Conservation (phyloP, 2,329 filamentous ascomycete species). For the Fusarium caatingaense region DNA sequence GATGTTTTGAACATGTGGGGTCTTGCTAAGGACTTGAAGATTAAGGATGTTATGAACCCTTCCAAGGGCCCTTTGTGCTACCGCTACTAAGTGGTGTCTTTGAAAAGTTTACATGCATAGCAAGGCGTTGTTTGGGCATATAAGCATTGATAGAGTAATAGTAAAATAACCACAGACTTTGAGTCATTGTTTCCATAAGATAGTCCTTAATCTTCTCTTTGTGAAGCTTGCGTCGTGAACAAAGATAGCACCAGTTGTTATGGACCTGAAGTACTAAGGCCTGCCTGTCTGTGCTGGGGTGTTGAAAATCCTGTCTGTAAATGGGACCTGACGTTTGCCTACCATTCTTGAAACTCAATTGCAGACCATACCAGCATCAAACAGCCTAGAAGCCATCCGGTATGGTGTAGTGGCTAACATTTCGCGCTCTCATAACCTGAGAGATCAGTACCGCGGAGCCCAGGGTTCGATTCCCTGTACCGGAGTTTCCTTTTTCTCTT, state of each 20-base stretch:
- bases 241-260: neutral
- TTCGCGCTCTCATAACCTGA: constrained; percentile 49
- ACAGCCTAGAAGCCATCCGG: constrained; percentile 30
- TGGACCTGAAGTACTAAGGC: accelerated
- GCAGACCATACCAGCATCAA: too few species aligned
- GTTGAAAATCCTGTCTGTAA: too few species aligned
- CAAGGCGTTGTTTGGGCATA: neutral
- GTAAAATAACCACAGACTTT: too few species aligned
- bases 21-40: neutral
- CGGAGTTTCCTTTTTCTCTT: constrained; percentile 16
- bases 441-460: constrained; percentile 43
- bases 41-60: constrained; percentile 14
- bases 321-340: accelerated
- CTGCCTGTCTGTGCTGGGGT: too few species aligned
- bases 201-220: too few species aligned
- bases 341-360: accelerated
- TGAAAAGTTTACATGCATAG: neutral
- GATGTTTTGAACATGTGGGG: constrained; percentile 2
- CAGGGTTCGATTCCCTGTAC: constrained; percentile 48
- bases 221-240: too few species aligned
- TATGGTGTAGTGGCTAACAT: constrained; percentile 52
- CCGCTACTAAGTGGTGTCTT: neutral
- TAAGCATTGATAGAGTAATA: neutral
- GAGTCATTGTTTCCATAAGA: too few species aligned
- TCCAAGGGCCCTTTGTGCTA: neutral